These are phyloP conservation scores for Rhodocollybia butyracea DNA, from an alignment of 768 basidiomycete genomes.

Conservation along the genomic window DNA sequence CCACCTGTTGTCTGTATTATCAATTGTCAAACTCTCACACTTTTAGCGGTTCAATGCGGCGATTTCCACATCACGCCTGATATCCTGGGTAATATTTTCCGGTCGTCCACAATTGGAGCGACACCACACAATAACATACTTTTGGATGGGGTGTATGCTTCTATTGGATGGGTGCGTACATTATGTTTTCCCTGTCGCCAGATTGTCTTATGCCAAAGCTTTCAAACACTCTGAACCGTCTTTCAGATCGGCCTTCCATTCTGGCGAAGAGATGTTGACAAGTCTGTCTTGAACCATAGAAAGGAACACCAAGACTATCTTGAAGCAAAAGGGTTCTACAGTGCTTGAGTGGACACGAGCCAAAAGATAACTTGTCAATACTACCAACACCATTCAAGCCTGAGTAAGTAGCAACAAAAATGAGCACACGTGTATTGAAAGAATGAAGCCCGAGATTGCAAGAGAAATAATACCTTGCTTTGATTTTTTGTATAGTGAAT, in stretches of 20 bases:
- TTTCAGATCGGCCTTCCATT: slow-evolving; percentile 48
- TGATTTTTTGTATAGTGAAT: too few species aligned
- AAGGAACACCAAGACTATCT: slow-evolving; percentile 48
- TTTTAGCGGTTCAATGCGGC: slow-evolving; percentile 63
- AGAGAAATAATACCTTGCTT: too few species aligned
- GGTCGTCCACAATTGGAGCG: slow-evolving; percentile 62
- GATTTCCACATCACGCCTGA: slow-evolving; percentile 76
- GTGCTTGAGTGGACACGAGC: too few species aligned
- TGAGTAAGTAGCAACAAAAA: too few species aligned
- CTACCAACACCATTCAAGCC: too few species aligned
- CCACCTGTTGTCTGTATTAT: too few species aligned
- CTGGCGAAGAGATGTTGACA: slow-evolving; percentile 51
- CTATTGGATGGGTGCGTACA: slow-evolving; percentile 42
- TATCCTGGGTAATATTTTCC: slow-evolving; percentile 63
- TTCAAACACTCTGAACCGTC: too few species aligned
- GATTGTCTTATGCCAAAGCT: too few species aligned
- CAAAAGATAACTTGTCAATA: too few species aligned
- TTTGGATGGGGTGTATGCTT: slow-evolving; percentile 49
- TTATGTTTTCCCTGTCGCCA: not conserved
- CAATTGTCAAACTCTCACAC: too few species aligned
- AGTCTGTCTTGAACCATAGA: slow-evolving; percentile 40
- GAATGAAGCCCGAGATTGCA: too few species aligned
- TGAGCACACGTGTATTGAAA: too few species aligned
- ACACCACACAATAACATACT: slow-evolving; percentile 57
- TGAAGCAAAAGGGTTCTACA: slow-evolving; percentile 37